Base-by-base conservation (phyloP, 2,329 filamentous ascomycete species). In the Lasiodiplodia citricola region DNA sequence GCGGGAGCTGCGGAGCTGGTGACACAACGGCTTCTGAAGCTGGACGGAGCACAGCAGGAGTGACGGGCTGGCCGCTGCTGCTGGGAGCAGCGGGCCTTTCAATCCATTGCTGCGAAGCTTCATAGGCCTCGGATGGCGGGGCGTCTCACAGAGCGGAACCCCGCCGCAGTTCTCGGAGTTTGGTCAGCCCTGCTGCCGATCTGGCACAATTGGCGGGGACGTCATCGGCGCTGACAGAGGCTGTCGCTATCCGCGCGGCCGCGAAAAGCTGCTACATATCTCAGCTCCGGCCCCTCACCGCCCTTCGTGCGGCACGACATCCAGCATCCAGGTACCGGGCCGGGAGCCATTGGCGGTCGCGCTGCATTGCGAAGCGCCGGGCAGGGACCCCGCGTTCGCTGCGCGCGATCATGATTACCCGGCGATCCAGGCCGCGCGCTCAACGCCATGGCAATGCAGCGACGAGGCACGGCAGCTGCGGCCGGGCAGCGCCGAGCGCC, bases 1-100 rank as follows among this genome's bases (percentile, higher is more conserved):
- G 25, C 44, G 31, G 41, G 56, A 69, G 55, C 11, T 60, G 50
- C 55, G 51, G 55, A 44, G 63, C 21, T 55, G 50, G 58, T 63
- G 58, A 63, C 58, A 63, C 58, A 44, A n/a, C 44, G 44, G 65
- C 63, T 55, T 56, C 52, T 66, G 63, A 66, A 66, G 50, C 47
- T 52, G 50, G 62, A 38, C 50, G 62, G 37, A 25, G 37, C 31
- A 65, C 47, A n/a, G 50, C 51, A 67, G 64, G 58, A 51, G 41
- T 37, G 50, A 52, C 62, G 62, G 62, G 28, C n/a, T 44, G 25
- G 52, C 5, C 11, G 38, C 21, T 23, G 35, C 23, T n/a, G 16
- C 21, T 31, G 52, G 25, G 64, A 25, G 18, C 58, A n/a, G 58
- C 58, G 41, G 5, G 58, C 44, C 58, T 63, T 63, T 63, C 41